phyloP scores from a whole-genome alignment of 2,329 filamentous ascomycete genomes.

The Colletotrichum ledebouriae region DNA sequence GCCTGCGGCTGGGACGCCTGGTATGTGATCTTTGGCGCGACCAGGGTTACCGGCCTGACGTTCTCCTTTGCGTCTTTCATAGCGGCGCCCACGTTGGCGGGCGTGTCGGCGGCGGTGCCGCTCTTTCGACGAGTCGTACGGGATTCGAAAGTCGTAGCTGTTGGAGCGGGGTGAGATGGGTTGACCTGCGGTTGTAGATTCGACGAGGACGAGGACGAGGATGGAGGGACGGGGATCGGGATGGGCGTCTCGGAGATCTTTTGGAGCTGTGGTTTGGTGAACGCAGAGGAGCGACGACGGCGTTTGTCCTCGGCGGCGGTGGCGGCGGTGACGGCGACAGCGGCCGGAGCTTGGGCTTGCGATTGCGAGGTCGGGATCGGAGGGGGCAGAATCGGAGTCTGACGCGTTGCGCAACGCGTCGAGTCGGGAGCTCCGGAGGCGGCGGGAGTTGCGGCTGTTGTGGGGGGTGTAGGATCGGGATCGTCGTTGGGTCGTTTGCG shows the following conservation, averaged over 20 bases:
- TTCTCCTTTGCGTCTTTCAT: slow-evolving; percentile 44
- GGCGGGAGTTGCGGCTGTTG: slow-evolving; percentile 36
- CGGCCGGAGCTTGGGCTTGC: slow-evolving; percentile 34
- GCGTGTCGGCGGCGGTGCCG: slow-evolving; percentile 23
- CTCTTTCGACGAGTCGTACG: slow-evolving; percentile 33
- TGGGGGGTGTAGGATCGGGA: slow-evolving; percentile 39
- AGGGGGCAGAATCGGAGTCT: slow-evolving; percentile 53
- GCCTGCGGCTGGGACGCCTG: slow-evolving; percentile 53
- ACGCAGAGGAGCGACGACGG: slow-evolving; percentile 40
- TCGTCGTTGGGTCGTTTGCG: slow-evolving; percentile 53
- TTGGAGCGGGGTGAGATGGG: not conserved
- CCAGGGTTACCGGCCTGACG: slow-evolving; percentile 52
- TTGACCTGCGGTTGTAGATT: slow-evolving; percentile 1
- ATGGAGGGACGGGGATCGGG: slow-evolving; percentile 13
- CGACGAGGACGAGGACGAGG: slow-evolving; percentile 21
- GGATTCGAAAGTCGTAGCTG: slow-evolving; percentile 2
- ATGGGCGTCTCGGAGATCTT: slow-evolving; percentile 36
- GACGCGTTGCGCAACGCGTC: slow-evolving; percentile 57
- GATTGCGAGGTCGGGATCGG: slow-evolving; percentile 46
- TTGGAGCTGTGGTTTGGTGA: slow-evolving; percentile 12
- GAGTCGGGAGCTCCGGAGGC: slow-evolving; percentile 41
- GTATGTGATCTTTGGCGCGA: slow-evolving; percentile 58
- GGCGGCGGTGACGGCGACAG: slow-evolving; percentile 25
- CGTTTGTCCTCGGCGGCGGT: slow-evolving; percentile 44
- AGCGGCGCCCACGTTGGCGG: slow-evolving; percentile 20